These are phyloP conservation scores for Monilinia fructicola DNA, from an alignment of 2,329 filamentous ascomycete species.

Conservation along the genomic window DNA sequence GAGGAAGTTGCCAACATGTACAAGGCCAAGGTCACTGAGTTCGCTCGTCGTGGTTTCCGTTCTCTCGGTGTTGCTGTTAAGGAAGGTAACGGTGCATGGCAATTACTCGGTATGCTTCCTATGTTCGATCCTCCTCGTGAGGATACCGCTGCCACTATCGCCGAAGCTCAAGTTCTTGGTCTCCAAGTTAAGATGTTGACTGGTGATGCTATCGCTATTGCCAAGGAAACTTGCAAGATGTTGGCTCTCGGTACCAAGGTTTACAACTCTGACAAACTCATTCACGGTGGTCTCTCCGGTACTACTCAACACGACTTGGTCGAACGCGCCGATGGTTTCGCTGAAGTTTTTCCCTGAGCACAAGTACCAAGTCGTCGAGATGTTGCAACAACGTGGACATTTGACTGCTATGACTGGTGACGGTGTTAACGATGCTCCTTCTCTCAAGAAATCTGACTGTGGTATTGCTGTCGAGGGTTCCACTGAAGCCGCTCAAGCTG, in stretches of 20 bases:
- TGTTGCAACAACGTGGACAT: slow-evolving; percentile 89
- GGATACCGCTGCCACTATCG: slow-evolving; percentile 75
- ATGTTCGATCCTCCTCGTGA: slow-evolving; percentile 80
- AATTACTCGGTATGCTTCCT: slow-evolving; percentile 72
- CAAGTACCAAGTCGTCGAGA: slow-evolving; percentile 94
- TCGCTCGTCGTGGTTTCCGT: slow-evolving; percentile 77
- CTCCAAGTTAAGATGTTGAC: slow-evolving; percentile 80
- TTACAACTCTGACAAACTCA: slow-evolving; percentile 76
- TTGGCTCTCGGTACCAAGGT: slow-evolving; percentile 76
- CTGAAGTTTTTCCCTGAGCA: slow-evolving; percentile 90
- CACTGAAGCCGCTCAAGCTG: slow-evolving; percentile 85
- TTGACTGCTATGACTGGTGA: slow-evolving; percentile 96
- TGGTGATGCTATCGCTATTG: slow-evolving; percentile 76
- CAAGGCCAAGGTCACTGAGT: slow-evolving; percentile 71
- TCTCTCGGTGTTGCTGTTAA: slow-evolving; percentile 77
- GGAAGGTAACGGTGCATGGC: slow-evolving; percentile 70
- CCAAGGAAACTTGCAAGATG: slow-evolving; percentile 82
- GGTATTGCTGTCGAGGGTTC: slow-evolving; percentile 93
- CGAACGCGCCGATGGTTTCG: slow-evolving; percentile 89
- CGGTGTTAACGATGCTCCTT: slow-evolving; percentile 91
- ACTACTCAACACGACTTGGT: slow-evolving; percentile 74
- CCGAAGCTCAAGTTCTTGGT: slow-evolving; percentile 73
- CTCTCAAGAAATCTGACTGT: slow-evolving; percentile 90
- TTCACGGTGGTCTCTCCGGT: slow-evolving; percentile 72
- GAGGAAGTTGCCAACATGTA: slow-evolving; percentile 65